Conservation (phyloP, 1,139 yeast genomes). For the Scheffersomyces lignicola region DNA sequence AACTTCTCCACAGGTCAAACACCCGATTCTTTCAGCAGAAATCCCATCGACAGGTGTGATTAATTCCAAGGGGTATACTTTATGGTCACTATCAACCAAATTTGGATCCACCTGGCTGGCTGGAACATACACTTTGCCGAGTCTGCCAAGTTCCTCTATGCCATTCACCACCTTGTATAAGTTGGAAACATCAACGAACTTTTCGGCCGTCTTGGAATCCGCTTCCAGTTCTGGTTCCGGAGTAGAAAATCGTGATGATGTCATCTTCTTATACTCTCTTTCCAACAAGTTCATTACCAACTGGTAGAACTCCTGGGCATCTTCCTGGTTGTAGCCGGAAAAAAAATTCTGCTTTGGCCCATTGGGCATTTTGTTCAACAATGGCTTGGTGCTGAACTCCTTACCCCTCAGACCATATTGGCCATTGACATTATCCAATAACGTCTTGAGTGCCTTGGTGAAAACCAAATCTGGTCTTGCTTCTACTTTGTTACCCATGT, state of each 20-base stretch:
- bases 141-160: conserved; percentile 48
- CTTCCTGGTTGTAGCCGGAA: conserved; percentile 86
- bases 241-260: conserved; percentile 16
- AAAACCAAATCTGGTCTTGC: conserved; percentile 43
- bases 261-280: conserved; percentile 48
- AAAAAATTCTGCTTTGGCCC: conserved; percentile 77
- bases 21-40: conserved; percentile 84
- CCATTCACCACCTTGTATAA: conserved; percentile 40
- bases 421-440: conserved; percentile 57
- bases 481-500: conserved; percentile 28
- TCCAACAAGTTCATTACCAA: conserved; percentile 73
- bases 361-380: conserved; percentile 72
- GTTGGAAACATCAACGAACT: conserved; percentile 24
- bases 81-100: conserved; percentile 34
- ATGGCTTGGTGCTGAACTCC: conserved; percentile 65
- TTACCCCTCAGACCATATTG: conserved; percentile 53
- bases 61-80: conserved; percentile 54
- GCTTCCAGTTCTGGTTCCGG: conserved; percentile 23
- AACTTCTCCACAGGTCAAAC: conserved; percentile 85
- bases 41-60: conserved; percentile 90
- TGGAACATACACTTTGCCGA: conserved; percentile 69
- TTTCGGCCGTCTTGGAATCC: conserved; percentile 9
- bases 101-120: conserved; percentile 75
- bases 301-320: conserved; percentile 93
- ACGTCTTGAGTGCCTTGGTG: conserved; percentile 50